phyloP scores from a whole-genome alignment of 495 filamentous ascomycete species.

The Talaromyces nanjingensis region DNA sequence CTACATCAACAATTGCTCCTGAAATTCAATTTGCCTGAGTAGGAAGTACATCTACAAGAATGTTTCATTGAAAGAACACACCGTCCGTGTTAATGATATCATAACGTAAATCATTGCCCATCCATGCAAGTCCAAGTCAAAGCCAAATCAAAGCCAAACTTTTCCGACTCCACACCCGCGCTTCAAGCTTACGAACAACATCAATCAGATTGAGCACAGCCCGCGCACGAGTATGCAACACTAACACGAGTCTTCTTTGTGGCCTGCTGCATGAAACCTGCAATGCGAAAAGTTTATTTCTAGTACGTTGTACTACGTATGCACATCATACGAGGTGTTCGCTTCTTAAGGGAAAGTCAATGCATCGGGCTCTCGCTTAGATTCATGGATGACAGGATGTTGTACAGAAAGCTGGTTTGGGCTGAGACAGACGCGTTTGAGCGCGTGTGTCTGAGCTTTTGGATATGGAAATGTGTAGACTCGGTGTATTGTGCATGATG shows the following conservation, averaged over 20 bases:
- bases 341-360: not conserved
- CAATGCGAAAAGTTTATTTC: not conserved
- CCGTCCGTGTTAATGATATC: not conserved
- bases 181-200: not conserved
- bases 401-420: not conserved
- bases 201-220: not conserved
- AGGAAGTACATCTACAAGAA: not conserved
- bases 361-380: not conserved
- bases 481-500: too few relatives aligned
- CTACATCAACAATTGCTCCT: not conserved
- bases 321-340: not conserved
- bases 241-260: not conserved
- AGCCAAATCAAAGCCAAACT: not conserved
- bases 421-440: not conserved
- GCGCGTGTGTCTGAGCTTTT: not conserved
- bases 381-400: not conserved
- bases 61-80: too few relatives aligned
- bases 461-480: too few relatives aligned
- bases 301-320: not conserved
- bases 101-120: not conserved
- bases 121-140: too few relatives aligned
- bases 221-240: not conserved
- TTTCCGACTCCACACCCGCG: not conserved
- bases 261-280: not conserved
- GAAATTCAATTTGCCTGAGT: not conserved